A percentile compares a stretch with the other conserved stretches of the same genome.
Evolutionary conservation across 2,329 filamentous ascomycete species (phyloP).

Genomic region (Periconia sp.): DNA sequence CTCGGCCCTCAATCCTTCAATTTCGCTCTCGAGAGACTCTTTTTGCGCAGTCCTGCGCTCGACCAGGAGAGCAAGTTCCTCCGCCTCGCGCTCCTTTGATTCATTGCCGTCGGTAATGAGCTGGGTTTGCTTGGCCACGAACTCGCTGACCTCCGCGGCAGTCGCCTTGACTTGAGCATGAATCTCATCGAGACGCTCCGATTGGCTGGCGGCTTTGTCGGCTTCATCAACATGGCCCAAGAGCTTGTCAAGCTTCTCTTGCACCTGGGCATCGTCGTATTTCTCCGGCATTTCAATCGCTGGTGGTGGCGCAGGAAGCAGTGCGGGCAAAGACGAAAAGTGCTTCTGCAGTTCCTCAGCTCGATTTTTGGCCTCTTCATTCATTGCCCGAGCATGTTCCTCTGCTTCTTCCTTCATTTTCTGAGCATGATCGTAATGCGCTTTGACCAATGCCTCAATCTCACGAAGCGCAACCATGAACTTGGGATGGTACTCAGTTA

Average conservation of each 20-base stretch:
- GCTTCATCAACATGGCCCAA: constrained; percentile 63
- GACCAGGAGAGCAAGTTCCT: constrained; percentile 77
- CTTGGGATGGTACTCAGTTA: constrained; percentile 83
- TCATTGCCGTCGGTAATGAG: constrained; percentile 77
- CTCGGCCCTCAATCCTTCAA: constrained; percentile 48
- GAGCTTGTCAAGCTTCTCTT: constrained; percentile 58
- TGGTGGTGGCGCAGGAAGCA: constrained; percentile 53
- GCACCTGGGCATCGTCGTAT: constrained; percentile 57
- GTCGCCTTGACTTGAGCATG: constrained; percentile 84
- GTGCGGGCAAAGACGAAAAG: constrained; percentile 46
- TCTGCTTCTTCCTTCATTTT: constrained; percentile 51
- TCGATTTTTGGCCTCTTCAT: constrained; percentile 48
- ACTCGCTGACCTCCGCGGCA: constrained; percentile 79
- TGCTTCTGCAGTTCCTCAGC: constrained; percentile 46
- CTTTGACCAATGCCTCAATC: constrained; percentile 76
- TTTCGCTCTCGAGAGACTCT: constrained; percentile 57
- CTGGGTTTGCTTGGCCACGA: constrained; percentile 75
- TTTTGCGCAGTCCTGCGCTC: constrained; percentile 73
- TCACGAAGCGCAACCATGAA: constrained; percentile 85
- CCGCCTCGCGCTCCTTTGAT: constrained; percentile 74
- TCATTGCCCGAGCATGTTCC: constrained; percentile 44
- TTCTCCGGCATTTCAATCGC: constrained; percentile 41
- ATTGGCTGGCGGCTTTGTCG: constrained; percentile 70
- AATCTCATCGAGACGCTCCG: constrained; percentile 84
- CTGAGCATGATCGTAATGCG: constrained; percentile 89